These are phyloP conservation scores for Gnomoniopsis smithogilvyi DNA, from an alignment of 2,329 filamentous ascomycete genomes.

Conservation along the genomic window DNA sequence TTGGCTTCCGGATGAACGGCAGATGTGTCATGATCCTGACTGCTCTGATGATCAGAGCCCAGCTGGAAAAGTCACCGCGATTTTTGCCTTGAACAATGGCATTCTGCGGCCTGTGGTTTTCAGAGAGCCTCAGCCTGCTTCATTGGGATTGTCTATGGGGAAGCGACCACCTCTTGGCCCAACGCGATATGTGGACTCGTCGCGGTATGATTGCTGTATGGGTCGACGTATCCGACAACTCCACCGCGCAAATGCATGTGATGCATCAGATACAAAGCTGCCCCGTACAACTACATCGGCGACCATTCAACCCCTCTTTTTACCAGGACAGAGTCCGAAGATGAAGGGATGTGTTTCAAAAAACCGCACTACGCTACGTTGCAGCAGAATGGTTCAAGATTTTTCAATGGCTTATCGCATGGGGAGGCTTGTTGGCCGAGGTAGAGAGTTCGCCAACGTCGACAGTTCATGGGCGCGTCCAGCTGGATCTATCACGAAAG, in stretches of 20 bases:
- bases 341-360: background rate
- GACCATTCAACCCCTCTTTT: background rate
- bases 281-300: background rate
- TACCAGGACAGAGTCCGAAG: background rate
- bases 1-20: no score
- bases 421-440: background rate
- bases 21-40: no score
- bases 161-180: background rate
- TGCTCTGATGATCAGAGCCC: background rate
- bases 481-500: background rate
- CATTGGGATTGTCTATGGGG: background rate
- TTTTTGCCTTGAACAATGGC: background rate
- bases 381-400: background rate
- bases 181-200: background rate
- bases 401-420: background rate
- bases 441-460: background rate
- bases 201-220: conserved; percentile 2
- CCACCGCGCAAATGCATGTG: background rate
- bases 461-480: background rate
- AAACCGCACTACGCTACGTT: background rate
- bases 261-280: conserved; percentile 1
- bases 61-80: no score
- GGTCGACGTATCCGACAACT: background rate
- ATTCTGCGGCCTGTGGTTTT: background rate
- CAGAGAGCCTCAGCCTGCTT: background rate